Evolutionary conservation across 805 yeast species (phyloP), one percentile per base, ranked within the genome.

Genomic region (Sungouiella blattae): DNA sequence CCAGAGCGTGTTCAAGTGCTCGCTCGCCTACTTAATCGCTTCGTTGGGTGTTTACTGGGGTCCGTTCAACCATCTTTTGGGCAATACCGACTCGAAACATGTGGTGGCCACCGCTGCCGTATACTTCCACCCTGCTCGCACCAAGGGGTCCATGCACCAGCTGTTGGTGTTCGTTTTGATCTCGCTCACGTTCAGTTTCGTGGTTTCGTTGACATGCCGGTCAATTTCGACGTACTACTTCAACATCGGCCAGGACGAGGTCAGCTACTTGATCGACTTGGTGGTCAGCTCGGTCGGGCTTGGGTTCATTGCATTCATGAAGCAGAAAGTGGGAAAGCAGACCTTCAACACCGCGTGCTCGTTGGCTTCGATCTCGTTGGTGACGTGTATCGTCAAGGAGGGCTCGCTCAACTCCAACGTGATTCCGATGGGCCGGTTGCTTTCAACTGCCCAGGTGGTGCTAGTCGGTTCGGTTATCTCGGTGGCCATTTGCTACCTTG

Each of bases 331-430:
- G 35, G 71, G 74, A 47, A 77, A 74, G 49, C 80, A 75, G 13
- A 81, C 84, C 0, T 86, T 85, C 58, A 83, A 83, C 47, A 84
- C 91, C 9, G 91, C 95, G 0, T 83, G 93, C 49, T 78, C 88
- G 0, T 61, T 85, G 31, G 85, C 89, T 1, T 77, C 85, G 6
- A 83, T 85, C 33, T 73, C 83, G 3, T 60, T 85, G 16, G 78
- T 85, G 3, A 73, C 87, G 0, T 79, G 85, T 39, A 70, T 86
- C 37, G 76, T 84, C 11, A 80, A 82, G 51, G 94, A 86, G 49
- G 89, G 87, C 11, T 75, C 80, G 29, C 62, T 72, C 32, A 80
- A 79, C 49, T 68, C 75, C 1, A 78, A 80, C 11, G 54, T 55
- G 6, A 67, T 85, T 11, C 85, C 89, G 0, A 53, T 77, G 40